A percentile compares a stretch with the other conserved stretches of the same genome.
These are phyloP conservation scores for Phaffomyces thermotolerans DNA, from an alignment of 805 yeast species.

Conservation along the genomic window DNA sequence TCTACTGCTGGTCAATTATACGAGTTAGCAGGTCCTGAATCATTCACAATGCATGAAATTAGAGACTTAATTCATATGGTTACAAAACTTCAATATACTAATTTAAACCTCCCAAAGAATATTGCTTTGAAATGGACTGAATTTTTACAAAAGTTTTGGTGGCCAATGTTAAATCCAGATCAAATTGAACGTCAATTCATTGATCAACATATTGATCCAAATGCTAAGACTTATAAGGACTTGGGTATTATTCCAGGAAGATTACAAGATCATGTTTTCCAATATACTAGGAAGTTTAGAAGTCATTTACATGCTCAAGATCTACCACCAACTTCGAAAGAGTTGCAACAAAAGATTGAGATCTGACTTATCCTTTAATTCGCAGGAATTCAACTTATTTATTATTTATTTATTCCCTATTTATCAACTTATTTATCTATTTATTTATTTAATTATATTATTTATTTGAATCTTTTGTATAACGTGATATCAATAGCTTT, in stretches of 20 bases:
- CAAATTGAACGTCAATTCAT: constrained; percentile 66
- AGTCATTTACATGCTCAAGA: constrained; percentile 29
- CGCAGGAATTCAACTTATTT: too few relatives aligned
- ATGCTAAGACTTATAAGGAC: constrained; percentile 59
- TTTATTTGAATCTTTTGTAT: too few relatives aligned
- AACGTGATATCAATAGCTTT: too few relatives aligned
- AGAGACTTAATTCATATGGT: constrained; percentile 64
- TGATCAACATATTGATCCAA: constrained; percentile 54
- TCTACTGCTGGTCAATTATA: constrained; percentile 68
- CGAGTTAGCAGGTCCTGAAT: constrained; percentile 71
- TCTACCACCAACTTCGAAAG: constrained; percentile 34
- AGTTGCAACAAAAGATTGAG: constrained; percentile 20
- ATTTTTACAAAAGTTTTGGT: constrained; percentile 34
- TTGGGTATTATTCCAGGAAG: constrained; percentile 58
- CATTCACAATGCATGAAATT: constrained; percentile 52
- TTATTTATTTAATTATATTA: constrained; percentile 4
- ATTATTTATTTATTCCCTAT: not conserved
- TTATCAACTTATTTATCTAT: constrained; percentile 4
- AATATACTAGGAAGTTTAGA: constrained; percentile 34
- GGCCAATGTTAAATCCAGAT: constrained; percentile 53
- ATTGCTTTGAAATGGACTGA: constrained; percentile 30
- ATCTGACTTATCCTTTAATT: not conserved
- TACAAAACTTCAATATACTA: constrained; percentile 36
- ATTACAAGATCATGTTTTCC: constrained; percentile 42
- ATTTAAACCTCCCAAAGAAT: constrained; percentile 32